Percentiles rank a stretch among this genome's conserved stretches.
Evolutionary conservation across 192 early-diverging fungal genomes (phyloP).

Genomic region (Jimgerdemannia lactiflua): DNA sequence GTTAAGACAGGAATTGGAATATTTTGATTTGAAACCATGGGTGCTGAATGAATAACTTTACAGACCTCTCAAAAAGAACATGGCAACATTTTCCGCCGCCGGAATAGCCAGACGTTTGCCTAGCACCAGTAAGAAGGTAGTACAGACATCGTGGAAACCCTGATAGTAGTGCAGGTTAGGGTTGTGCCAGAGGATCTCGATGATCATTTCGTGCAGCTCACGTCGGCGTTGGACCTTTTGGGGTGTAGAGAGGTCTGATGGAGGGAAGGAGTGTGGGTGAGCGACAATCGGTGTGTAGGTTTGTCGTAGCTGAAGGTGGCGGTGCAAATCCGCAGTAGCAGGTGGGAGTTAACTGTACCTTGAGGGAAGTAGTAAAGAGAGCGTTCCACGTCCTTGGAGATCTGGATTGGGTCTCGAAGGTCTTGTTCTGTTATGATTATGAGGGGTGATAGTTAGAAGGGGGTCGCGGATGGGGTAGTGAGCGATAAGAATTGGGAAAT

Average conservation of each 20-base stretch:
- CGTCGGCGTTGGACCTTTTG: constrained; percentile 39
- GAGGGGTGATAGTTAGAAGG: not conserved
- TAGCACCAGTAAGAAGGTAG: constrained; percentile 51
- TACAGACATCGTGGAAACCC: constrained; percentile 43
- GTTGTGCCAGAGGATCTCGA: constrained; percentile 47
- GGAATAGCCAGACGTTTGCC: constrained; percentile 50
- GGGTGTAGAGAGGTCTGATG: constrained; percentile 22
- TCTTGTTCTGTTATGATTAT: constrained; percentile 20
- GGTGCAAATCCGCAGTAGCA: not conserved
- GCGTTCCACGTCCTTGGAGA: constrained; percentile 35
- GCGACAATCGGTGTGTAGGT: not conserved
- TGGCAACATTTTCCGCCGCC: constrained; percentile 49
- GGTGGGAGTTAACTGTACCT: constrained; percentile 12
- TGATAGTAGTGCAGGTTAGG: constrained; percentile 71
- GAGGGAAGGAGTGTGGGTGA: not conserved
- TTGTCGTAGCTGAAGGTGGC: not conserved
- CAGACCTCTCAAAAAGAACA: constrained; percentile 40
- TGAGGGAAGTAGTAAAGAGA: constrained; percentile 37
- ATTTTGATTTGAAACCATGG: not conserved
- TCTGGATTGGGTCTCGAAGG: constrained; percentile 29
- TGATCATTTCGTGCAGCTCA: constrained; percentile 46
- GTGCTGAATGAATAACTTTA: not conserved
- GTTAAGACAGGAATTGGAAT: too few relatives aligned
- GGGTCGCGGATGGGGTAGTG: not conserved
- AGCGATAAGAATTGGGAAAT: not conserved